These are phyloP conservation scores for Aureobasidium lini DNA, from an alignment of 2,329 filamentous ascomycete genomes.

Conservation along the genomic window DNA sequence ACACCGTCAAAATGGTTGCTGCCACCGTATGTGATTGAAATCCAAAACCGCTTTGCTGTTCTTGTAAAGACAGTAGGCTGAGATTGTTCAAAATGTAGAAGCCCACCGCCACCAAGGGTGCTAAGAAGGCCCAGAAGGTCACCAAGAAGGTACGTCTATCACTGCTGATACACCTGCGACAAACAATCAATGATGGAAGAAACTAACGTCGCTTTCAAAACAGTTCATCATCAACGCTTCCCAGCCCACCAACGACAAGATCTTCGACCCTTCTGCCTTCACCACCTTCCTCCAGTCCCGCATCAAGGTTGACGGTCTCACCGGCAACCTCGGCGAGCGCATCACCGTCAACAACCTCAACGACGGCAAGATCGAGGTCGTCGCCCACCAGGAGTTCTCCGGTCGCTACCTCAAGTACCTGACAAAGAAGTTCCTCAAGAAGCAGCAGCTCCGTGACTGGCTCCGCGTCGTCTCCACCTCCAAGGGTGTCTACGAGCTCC, in stretches of 20 bases:
- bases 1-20: conserved; percentile 62
- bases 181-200: neutral
- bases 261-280: conserved; percentile 98
- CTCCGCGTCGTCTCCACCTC: conserved; percentile 96
- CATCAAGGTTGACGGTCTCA: conserved; percentile 99
- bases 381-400: conserved; percentile 95
- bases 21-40: conserved; percentile 63
- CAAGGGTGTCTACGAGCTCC: conserved; percentile 98
- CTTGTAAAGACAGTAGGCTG: conserved; percentile 82
- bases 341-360: conserved; percentile 84
- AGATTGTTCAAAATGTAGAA: conserved; percentile 50
- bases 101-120: conserved; percentile 33
- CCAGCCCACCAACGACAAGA: conserved; percentile 98
- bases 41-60: conserved; percentile 83
- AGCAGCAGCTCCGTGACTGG: conserved; percentile 99
- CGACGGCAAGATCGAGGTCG: conserved; percentile 97
- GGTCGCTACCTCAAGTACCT: conserved; percentile 99
- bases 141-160: conserved; percentile 66
- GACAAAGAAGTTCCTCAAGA: conserved; percentile 99
- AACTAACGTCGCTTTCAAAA: conserved; percentile 1
- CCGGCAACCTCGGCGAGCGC: conserved; percentile 93
- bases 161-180: neutral
- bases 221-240: conserved; percentile 99
- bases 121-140: conserved; percentile 57
- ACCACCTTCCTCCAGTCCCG: conserved; percentile 99